Percentiles rank a stretch among this genome's conserved stretches.
These are phyloP conservation scores for Didymella pinodella DNA, from an alignment of 2,329 filamentous ascomycete species.

Conservation along the genomic window DNA sequence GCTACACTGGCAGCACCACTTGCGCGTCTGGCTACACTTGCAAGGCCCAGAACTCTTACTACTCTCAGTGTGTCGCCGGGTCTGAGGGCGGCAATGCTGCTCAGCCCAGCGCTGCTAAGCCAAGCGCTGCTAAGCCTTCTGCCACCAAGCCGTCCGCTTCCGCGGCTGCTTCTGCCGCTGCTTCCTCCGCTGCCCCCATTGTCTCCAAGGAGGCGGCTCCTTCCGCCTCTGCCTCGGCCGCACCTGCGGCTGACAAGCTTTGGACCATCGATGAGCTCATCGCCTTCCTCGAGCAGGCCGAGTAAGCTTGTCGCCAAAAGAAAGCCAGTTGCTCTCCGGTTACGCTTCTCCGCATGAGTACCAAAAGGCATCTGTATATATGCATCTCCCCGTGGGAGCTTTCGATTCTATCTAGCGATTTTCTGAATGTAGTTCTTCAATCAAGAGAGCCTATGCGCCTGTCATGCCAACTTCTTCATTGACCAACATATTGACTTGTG, in stretches of 20 bases:
- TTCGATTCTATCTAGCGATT: constrained; percentile 21
- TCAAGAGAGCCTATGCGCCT: constrained; percentile 10
- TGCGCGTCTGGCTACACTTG: constrained; percentile 54
- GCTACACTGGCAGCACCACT: constrained; percentile 49
- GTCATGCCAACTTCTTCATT: background rate
- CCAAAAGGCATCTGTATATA: constrained; percentile 22
- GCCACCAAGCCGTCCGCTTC: constrained; percentile 10
- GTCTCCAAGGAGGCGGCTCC: constrained; percentile 5
- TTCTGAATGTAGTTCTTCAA: constrained; percentile 18
- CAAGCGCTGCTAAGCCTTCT: constrained; percentile 17
- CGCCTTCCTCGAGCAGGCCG: constrained; percentile 19
- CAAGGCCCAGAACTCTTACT: constrained; percentile 54
- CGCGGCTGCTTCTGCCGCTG: background rate
- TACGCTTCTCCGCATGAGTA: constrained; percentile 15
- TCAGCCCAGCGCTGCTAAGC: constrained; percentile 21
- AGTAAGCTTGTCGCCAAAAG: constrained; percentile 11
- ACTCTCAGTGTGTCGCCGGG: constrained; percentile 54
- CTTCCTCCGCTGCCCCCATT: background rate
- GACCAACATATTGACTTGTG: background rate
- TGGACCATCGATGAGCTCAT: constrained; percentile 22
- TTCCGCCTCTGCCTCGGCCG: constrained; percentile 10
- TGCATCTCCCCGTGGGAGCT: constrained; percentile 20
- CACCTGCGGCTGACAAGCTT: constrained; percentile 19
- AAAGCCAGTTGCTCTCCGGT: constrained; percentile 5
- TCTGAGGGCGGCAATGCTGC: constrained; percentile 22